Evolutionary conservation across 2,329 filamentous ascomycete genomes (phyloP), one percentile per base, ranked within the genome.

Genomic region (Stagonosporopsis vannaccii): DNA sequence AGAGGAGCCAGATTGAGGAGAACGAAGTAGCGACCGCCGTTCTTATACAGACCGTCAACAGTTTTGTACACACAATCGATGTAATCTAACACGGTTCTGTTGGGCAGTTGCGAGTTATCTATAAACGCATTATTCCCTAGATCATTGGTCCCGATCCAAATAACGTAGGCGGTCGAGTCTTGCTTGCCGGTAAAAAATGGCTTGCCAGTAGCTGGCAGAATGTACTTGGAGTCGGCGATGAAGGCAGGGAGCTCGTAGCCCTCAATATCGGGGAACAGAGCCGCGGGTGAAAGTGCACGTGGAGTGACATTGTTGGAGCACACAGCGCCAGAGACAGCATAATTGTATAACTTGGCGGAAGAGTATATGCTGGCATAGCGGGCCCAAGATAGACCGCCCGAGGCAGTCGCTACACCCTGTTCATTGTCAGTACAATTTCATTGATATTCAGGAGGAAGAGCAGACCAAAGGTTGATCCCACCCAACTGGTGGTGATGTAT

Each of bases 141-240:
- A 67, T 95, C 90, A 69, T 94, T 94, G 22, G 90, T 92, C 3
- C 90, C 90, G 65, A 93, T 92, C 89, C 89, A 93, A 46, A 93
- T 83, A 1, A 86, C 82, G 67, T 92, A 93, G 2, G 91, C 86
- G 0, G 89, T 91, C 60, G 87, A 86, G 26, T 84, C 75, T 1
- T 81, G 65, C 2, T 79, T 80, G 41, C 78, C 77, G 30, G 73
- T 68, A 54, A 84, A 73, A 55, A 84, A 74, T 6, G 75, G 73
- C 1, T 69, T 76, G 49, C 77, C 77, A 50, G 78, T 75, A 1
- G 71, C 75, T 1, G 71, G 58, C 13, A 60, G 53, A 30, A 20
- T 41, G 51, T 69, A 70, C 12, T 68, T 72, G 61, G 62, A 75
- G 68, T 82, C 80, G 8, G 79, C 77, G 32, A 80, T 63, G 68